Conservation (phyloP, 1,284 basidiomycete species). For the Rhodotorula sp. region DNA sequence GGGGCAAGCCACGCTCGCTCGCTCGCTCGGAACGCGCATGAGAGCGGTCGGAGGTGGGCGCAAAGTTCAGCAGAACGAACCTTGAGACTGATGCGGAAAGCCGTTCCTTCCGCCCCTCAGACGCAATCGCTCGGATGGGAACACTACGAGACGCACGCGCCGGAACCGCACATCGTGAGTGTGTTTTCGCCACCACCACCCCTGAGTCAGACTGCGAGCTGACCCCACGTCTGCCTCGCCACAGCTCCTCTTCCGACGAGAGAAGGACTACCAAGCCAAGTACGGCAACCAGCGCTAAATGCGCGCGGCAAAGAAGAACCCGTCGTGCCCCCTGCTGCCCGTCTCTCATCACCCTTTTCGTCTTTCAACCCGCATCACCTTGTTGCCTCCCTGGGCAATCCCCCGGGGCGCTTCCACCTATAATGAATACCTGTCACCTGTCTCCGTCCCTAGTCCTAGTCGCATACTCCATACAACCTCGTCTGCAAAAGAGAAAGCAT, state of each 20-base stretch:
- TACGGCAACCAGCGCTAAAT: constrained; percentile 18
- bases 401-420: background rate
- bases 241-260: constrained; percentile 40
- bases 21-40: too few species aligned
- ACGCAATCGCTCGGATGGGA: constrained; percentile 39
- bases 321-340: background rate
- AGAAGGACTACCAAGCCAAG: constrained; percentile 38
- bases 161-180: constrained; percentile 37
- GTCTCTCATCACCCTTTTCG: background rate
- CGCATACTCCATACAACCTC: too few species aligned
- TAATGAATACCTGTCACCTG: background rate
- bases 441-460: background rate
- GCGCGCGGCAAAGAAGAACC: too few species aligned
- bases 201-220: too few species aligned
- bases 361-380: background rate
- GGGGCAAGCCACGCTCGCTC: too few species aligned
- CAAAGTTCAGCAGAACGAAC: background rate
- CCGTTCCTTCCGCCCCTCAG: background rate
- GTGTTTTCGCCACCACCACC: background rate
- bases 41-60: too few species aligned
- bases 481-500: too few species aligned
- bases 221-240: background rate
- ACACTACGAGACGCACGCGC: constrained; percentile 28
- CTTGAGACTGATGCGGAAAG: too few species aligned
- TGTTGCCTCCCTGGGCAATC: background rate